phyloP scores from a whole-genome alignment of 2,329 filamentous ascomycete genomes.

The Pyricularia pennisetigena region DNA sequence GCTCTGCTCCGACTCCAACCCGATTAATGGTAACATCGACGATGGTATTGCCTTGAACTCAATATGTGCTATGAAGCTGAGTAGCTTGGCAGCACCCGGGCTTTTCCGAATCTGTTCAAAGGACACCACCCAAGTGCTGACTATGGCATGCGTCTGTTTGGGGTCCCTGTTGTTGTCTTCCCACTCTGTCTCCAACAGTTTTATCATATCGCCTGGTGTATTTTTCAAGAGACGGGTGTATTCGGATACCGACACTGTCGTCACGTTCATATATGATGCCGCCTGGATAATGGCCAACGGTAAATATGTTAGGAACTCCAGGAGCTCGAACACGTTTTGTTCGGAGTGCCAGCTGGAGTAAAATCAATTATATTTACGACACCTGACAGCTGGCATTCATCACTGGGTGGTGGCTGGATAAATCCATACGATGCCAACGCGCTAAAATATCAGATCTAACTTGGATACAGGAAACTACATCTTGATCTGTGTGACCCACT shows the following conservation, averaged over 20 bases:
- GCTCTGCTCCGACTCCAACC: too few species aligned
- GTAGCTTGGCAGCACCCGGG: slow-evolving; percentile 24
- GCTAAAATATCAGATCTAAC: too few species aligned
- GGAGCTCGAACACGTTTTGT: slow-evolving; percentile 1
- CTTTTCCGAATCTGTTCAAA: slow-evolving; percentile 24
- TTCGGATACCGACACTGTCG: slow-evolving; percentile 1
- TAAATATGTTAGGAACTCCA: slow-evolving; percentile 7
- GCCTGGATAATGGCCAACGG: slow-evolving; percentile 12
- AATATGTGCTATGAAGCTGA: too few species aligned
- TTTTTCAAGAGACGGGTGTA: slow-evolving; percentile 13
- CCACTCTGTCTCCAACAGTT: slow-evolving; percentile 21
- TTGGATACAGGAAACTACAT: too few species aligned
- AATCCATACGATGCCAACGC: too few species aligned
- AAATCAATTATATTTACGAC: too few species aligned
- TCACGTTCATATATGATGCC: slow-evolving; percentile 9
- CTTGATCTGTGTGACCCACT: too few species aligned
- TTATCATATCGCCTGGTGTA: slow-evolving; percentile 15
- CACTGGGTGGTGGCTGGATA: too few species aligned
- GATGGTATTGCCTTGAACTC: too few species aligned
- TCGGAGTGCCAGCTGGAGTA: not conserved
- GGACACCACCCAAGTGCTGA: slow-evolving; percentile 27
- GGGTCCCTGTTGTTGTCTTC: slow-evolving; percentile 19
- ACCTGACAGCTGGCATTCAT: too few species aligned
- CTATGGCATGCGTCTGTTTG: slow-evolving; percentile 20
- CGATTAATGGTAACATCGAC: too few species aligned